Conservation (phyloP, 352 stramenopile genomes). For the Phytophthora fragariae region DNA sequence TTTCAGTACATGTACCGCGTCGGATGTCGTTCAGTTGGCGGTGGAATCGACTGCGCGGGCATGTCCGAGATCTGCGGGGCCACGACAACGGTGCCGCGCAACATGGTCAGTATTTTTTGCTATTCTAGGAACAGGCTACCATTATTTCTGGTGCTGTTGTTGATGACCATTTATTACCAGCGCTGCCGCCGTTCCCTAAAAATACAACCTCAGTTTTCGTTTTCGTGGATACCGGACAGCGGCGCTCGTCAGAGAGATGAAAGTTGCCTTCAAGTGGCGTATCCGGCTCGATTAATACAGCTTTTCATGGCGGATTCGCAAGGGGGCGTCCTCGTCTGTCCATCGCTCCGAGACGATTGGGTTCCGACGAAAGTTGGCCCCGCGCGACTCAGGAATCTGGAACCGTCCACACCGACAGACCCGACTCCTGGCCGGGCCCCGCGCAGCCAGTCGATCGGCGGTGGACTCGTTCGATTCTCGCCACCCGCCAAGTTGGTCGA, state of each 20-base stretch:
- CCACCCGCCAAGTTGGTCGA: background rate
- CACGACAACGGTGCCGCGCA: background rate
- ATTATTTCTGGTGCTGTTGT: too few relatives aligned
- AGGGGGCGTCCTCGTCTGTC: conserved; percentile 31
- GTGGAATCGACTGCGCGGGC: background rate
- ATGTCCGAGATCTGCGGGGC: background rate
- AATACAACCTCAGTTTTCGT: background rate
- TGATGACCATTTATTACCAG: background rate
- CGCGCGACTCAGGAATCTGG: conserved; percentile 15
- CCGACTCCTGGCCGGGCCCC: too few relatives aligned
- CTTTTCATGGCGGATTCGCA: conserved; percentile 16
- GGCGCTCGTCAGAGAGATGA: conserved; percentile 5
- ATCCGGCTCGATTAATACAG: conserved; percentile 31
- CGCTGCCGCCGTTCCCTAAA: background rate
- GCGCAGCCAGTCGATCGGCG: conserved; percentile 17
- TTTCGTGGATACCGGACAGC: background rate
- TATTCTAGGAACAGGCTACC: background rate
- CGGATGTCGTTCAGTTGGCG: conserved; percentile 25
- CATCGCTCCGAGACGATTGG: conserved; percentile 25
- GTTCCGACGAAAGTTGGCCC: conserved; percentile 21
- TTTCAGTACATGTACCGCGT: background rate
- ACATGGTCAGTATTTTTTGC: too few relatives aligned
- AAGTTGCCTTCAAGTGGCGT: conserved; percentile 1
- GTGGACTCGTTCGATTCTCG: conserved; percentile 1
- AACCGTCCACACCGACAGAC: background rate